Base-by-base conservation (phyloP, 2,329 filamentous ascomycete species). In the Xylariaceae sp. region DNA sequence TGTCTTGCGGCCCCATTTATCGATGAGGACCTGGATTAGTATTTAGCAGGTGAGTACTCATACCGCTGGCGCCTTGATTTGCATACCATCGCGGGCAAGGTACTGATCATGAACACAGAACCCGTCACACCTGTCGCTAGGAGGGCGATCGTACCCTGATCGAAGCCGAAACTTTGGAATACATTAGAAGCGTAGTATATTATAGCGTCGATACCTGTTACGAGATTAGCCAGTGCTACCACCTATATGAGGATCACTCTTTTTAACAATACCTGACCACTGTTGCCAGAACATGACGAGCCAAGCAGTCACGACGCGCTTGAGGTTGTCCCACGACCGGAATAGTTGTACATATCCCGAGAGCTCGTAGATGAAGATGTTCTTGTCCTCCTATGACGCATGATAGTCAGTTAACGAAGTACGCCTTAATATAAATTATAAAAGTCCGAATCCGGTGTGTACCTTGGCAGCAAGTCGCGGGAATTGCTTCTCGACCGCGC, bases 281-380 rank as follows among this genome's bases (percentile, higher is more conserved):
- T 60, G 81, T 53, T 85, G 82, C 66, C 85, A 86, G 64, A 85
- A 85, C 74, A 81, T 80, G 14, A 86, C 64, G 0, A 37, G 32
- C 32, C 32, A 37, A 10, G 32, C 32, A 12, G 32, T 37, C 5
- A 10, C 5, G 3, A 37, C 32, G 32, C 32, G 32, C 32, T 37
- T 37, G 14, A 37, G 14, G 32, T 37, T 37, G 14, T 37, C 32
- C 32, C 32, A 37, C 5, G 32, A 37, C 12, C 32, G 32, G 65
- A 83, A 81, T 55, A 78, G 80, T 63, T 83, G 81, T 0, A 70
- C 61, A 74, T 79, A 84, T 1, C 74, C 73, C 0, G 73, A 75
- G 6, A 83, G 21, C 57, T 83, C 81, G 2, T 81, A 71, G 47
- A 77, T 74, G 14, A 82, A 59, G 4, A 71, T 71, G 18, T 71